A percentile compares a stretch with the other conserved stretches of the same genome.
These are phyloP conservation scores for Theileria orientalis DNA, from an alignment of 169 alveolate species.

Conservation along the genomic window DNA sequence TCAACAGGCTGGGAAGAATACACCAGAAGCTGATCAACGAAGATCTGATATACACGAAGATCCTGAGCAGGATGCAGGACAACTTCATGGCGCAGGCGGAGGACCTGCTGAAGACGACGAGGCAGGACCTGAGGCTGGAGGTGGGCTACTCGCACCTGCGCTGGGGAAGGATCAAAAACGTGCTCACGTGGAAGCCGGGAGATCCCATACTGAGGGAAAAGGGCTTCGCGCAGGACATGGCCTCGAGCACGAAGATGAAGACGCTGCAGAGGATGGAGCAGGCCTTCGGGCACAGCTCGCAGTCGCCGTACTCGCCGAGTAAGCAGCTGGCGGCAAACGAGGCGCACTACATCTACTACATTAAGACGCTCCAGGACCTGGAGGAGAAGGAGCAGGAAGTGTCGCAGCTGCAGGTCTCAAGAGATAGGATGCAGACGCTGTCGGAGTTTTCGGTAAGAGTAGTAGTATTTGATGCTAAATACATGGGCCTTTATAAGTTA, in stretches of 20 bases:
- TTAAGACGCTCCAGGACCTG: constrained; percentile 44
- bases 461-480: too few relatives aligned
- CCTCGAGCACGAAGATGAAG: constrained; percentile 38
- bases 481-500: too few relatives aligned
- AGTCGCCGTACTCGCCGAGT: constrained; percentile 14
- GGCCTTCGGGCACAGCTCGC: constrained; percentile 34
- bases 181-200: constrained; percentile 53
- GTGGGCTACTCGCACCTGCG: constrained; percentile 55
- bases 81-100: constrained; percentile 57
- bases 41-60: constrained; percentile 33
- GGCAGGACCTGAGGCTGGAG: constrained; percentile 62
- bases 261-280: constrained; percentile 54
- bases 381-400: constrained; percentile 52
- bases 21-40: constrained; percentile 52
- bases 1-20: constrained; percentile 25
- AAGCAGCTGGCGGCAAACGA: constrained; percentile 22
- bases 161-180: constrained; percentile 54
- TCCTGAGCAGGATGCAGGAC: constrained; percentile 38
- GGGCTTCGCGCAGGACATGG: constrained; percentile 61
- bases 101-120: constrained; percentile 56
- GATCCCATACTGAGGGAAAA: constrained; percentile 54
- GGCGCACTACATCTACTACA: constrained; percentile 58
- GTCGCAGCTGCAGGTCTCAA: constrained; percentile 41
- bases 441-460: constrained; percentile 59
- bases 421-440: constrained; percentile 58